Evolutionary conservation across 2,329 filamentous ascomycete species (phyloP).

Genomic region (Keithomyces neogunnii): DNA sequence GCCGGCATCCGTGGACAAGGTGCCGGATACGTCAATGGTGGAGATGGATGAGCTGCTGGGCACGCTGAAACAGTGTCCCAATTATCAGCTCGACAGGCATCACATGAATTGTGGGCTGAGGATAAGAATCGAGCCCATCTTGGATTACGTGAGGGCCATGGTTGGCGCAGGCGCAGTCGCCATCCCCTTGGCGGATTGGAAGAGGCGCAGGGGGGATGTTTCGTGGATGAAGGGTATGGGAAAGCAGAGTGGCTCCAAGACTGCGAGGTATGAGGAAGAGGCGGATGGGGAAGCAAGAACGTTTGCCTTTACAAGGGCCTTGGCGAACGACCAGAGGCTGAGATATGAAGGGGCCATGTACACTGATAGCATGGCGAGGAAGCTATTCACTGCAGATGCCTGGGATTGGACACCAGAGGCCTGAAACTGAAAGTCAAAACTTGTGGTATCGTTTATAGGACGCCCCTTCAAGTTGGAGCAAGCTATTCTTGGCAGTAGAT

Average conservation of each 20-base stretch:
- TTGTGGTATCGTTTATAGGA: background rate
- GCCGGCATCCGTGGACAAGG: conserved; percentile 33
- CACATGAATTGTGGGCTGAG: conserved; percentile 67
- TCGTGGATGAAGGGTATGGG: conserved; percentile 28
- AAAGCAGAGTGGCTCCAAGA: background rate
- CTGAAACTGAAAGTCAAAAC: conserved; percentile 10
- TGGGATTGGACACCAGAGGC: conserved; percentile 54
- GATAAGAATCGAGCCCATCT: conserved; percentile 53
- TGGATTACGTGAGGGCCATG: conserved; percentile 56
- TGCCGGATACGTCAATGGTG: conserved; percentile 44
- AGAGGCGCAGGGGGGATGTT: conserved; percentile 25
- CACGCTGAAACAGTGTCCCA: conserved; percentile 55
- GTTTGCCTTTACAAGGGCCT: conserved; percentile 43
- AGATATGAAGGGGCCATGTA: conserved; percentile 40
- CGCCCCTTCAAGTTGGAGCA: background rate
- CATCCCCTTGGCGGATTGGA: conserved; percentile 39
- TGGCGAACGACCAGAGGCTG: conserved; percentile 42
- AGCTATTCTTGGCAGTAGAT: background rate
- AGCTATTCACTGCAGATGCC: conserved; percentile 44
- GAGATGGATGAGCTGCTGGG: conserved; percentile 54
- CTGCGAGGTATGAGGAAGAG: conserved; percentile 2
- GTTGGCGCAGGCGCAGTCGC: conserved; percentile 37
- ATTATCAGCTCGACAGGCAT: conserved; percentile 66
- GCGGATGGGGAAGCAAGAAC: conserved; percentile 10
- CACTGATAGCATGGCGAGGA: conserved; percentile 40